A percentile compares a stretch with the other conserved stretches of the same genome.
These are phyloP conservation scores for Magnusiomyces clavatus DNA, from an alignment of 1,139 yeast species.

Conservation along the genomic window DNA sequence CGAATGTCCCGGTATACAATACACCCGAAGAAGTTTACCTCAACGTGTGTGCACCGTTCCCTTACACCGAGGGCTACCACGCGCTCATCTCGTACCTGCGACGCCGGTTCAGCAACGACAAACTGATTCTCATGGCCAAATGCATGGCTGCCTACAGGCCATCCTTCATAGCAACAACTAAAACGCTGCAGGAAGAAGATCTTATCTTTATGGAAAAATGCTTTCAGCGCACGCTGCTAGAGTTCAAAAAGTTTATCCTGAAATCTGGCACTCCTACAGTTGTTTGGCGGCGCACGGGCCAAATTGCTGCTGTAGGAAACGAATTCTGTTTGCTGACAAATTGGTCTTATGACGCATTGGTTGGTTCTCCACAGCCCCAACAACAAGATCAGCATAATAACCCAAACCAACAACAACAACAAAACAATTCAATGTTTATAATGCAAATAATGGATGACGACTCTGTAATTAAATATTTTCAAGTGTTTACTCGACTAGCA, in stretches of 20 bases:
- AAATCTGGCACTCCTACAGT: constrained; percentile 90
- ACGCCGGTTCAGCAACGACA: constrained; percentile 59
- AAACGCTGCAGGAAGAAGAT: constrained; percentile 81
- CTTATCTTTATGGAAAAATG: constrained; percentile 92
- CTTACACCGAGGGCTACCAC: constrained; percentile 87
- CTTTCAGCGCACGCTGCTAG: constrained; percentile 79
- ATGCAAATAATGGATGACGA: constrained; percentile 86
- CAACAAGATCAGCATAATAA: too few relatives aligned
- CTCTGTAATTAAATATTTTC: constrained; percentile 83
- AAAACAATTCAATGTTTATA: constrained; percentile 47
- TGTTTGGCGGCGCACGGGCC: constrained; percentile 92
- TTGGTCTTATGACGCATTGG: constrained; percentile 39
- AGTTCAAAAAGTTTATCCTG: constrained; percentile 74
- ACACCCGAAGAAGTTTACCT: constrained; percentile 27
- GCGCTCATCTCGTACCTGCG: constrained; percentile 67
- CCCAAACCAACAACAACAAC: background rate
- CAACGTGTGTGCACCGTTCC: constrained; percentile 48
- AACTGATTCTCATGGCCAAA: constrained; percentile 76
- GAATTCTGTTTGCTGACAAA: constrained; percentile 81
- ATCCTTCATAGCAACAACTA: constrained; percentile 85
- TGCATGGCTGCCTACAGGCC: constrained; percentile 89
- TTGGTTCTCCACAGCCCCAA: background rate
- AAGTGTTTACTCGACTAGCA: constrained; percentile 75
- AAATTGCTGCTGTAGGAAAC: constrained; percentile 88
- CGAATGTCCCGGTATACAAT: background rate